Base-by-base conservation (phyloP, 768 basidiomycete species). In the Vararia minispora region DNA sequence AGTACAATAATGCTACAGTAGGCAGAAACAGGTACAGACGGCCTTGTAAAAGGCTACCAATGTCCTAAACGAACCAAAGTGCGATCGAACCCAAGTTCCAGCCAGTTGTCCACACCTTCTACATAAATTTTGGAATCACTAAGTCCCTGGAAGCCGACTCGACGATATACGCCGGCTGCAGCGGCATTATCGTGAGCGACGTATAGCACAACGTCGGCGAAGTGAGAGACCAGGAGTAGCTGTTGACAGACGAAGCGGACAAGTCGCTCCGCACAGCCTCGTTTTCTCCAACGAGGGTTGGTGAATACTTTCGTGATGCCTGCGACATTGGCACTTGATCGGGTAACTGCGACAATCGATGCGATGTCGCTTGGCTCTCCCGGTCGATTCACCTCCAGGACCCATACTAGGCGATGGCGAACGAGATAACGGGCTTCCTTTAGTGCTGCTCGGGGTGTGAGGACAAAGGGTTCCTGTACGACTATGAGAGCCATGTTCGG, bases 251-350 rank as follows among this genome's bases (percentile, higher is more conserved):
- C 78, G 12, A 61, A 58, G 5, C 73, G 65, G 1, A 79, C 68
- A 13, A 87, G 68, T 6, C 69, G 64, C 50, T 72, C 72, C 0
- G 84, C 84, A 46, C 69, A 79, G 4, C 76, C 70, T 1, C 52
- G 58, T 0, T 66, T 53, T 30, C 77, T 63, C 66, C 71, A 78
- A 2, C 47, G 26, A 0, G 70, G 61, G 33, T 65, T 59, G 0
- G 84, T 86, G 51, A 63, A 79, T 1, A 86, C 82, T 53, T 87
- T 86, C 27, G 78, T 78, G 31, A 87, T 73, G 0, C 77, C 71
- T 2, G 74, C 72, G 18, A 79, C 66, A 4, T 49, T 63, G 1
- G 65, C 61, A 18, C 65, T 74, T 42, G 74, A 72, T 9, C 85
- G 63, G 6, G 82, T 81, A 21, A 69, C 71, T 12, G 81, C 81